Base-by-base conservation (phyloP, 2,329 filamentous ascomycete species). In the Acephala macrosclerotiorum region DNA sequence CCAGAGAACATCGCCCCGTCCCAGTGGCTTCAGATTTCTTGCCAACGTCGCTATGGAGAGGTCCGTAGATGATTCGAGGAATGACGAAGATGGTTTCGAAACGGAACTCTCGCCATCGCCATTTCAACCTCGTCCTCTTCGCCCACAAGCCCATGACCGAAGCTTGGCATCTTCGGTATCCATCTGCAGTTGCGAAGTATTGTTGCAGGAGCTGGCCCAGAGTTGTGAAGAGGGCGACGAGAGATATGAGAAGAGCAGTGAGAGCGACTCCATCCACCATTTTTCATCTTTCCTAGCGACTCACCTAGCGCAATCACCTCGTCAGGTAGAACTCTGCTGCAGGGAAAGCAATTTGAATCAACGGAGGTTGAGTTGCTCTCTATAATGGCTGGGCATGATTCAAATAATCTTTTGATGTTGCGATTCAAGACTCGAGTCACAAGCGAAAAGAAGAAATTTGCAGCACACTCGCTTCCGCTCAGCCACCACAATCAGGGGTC, bases 81-180 rank as follows among this genome's bases (percentile, higher is more conserved):
- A n/a, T 22, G 9, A 25, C 20, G 45, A 22, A 49, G 5, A 49
- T 22, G 11, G 45, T 49, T 14, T 49, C 45, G 20, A 49, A 49
- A 2, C 45, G n/a, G 7, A 49, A 25, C 25, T 49, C 45, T 25
- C 45, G 3, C 45, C 45, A 49, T 49, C 45, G n/a, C n/a, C n/a
- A 49, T 1, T 12, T n/a, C n/a, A 74, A 57, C 20, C 62, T 68
- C 1, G 72, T 74, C 36, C 66, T 59, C 35, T 42, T 60, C 1
- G 71, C 73, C 75, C 73, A 76, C 1, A 62, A 29, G 6, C 75
- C 74, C 64, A 76, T 75, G 2, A 77, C 72, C 1, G 71, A 74
- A 8, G 58, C 45, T 56, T 74, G 71, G 63, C 74, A 76, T 64
- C 71, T 63, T 38, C 73, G 66, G 49, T 72, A 75, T 1, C 75